Evolutionary conservation across 2,329 filamentous ascomycete species (phyloP), one percentile per base, ranked within the genome.

Genomic region (Tympanopsis confertula): DNA sequence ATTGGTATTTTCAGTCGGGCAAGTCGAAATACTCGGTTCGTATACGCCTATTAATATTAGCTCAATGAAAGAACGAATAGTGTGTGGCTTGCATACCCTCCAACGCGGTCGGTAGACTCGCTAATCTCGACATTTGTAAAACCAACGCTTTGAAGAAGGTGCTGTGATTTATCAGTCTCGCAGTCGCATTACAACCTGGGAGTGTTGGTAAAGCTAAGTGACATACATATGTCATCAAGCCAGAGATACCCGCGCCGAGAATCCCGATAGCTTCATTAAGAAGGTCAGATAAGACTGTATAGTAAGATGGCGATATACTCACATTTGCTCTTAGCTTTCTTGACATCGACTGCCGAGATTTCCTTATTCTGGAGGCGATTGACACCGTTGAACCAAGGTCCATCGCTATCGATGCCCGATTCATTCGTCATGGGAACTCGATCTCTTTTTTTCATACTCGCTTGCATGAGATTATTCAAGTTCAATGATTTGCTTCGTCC

Each of bases 311-410:
- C n/a, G n/a, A n/a, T n/a, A n/a, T n/a, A n/a, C n/a, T n/a, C n/a
- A n/a, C n/a, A n/a, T n/a, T 76, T 77, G 43, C 54, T 59, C 57
- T 80, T 81, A 20, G 68, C 67, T 5, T 62, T 54, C 3, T 61
- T 53, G 4, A 70, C 71, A 43, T 74, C 71, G 0, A 71, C 61
- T 5, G 63, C 55, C 35, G 63, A 61, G 13, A 71, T 63, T 43
- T 74, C 59, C 47, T 72, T 75, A 19, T 65, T 58, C 42, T 71
- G 53, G 30, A 81, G 62, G 39, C 74, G 66, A 37, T 63, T 66
- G 14, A 81, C 76, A 13, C 75, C 76, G 48, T 81, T 72, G 42
- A 81, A 82, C 77, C 76, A 82, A 1, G 75, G 71, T 0, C 76
- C 74, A 49, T 52, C 53, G 3, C 52, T 47, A 38, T 68, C 59